Conservation (phyloP, 768 basidiomycete genomes). For the Tricholoma sp. region DNA sequence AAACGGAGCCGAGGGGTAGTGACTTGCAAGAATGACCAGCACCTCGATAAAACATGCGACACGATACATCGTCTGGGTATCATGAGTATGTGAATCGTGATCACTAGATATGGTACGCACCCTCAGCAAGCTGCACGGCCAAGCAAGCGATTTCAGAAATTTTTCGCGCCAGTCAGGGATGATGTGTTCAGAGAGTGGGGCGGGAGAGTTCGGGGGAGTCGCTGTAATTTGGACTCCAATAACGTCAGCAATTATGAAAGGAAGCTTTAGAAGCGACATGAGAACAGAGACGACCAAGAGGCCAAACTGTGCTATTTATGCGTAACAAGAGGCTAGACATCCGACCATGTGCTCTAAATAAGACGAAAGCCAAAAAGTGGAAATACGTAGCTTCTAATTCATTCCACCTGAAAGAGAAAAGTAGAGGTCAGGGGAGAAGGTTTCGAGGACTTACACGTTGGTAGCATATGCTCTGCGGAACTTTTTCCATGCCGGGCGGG, state of each 20-base stretch:
- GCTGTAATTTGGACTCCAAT: constrained; percentile 32
- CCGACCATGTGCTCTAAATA: background rate
- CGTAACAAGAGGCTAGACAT: background rate
- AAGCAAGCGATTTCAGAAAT: constrained; percentile 23
- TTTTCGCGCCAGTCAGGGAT: constrained; percentile 30
- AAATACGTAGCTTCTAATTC: background rate
- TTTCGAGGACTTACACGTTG: constrained; percentile 1
- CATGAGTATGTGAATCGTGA: background rate
- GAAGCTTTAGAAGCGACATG: constrained; percentile 28
- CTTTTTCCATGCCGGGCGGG: constrained; percentile 7
- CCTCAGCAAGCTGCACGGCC: constrained; percentile 23
- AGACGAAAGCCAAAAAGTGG: background rate
- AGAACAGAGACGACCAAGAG: background rate
- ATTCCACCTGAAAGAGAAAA: background rate
- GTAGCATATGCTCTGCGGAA: constrained; percentile 12
- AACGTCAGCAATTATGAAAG: constrained; percentile 28
- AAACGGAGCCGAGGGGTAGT: constrained; percentile 11
- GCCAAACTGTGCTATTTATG: background rate
- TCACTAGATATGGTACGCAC: constrained; percentile 10
- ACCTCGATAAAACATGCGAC: constrained; percentile 21
- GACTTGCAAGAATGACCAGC: constrained; percentile 21
- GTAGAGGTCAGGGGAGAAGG: background rate
- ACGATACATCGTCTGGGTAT: constrained; percentile 23
- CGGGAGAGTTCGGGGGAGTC: constrained; percentile 30
- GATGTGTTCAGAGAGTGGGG: constrained; percentile 15